A percentile compares a stretch with the other conserved stretches of the same genome.
phyloP scores from a whole-genome alignment of 352 stramenopile species.

The Globisporangium sylvaticum region DNA sequence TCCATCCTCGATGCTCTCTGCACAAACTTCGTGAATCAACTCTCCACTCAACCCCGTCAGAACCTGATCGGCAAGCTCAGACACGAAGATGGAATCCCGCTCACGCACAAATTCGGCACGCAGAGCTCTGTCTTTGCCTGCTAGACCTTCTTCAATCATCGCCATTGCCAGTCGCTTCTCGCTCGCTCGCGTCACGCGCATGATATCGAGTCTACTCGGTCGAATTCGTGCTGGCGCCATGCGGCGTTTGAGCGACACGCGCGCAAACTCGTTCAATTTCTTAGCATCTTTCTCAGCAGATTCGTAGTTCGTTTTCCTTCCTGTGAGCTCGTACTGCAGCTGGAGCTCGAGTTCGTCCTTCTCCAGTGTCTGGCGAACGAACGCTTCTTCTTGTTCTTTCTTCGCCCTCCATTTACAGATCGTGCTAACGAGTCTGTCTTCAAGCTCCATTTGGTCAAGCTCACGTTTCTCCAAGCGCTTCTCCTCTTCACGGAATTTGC shows the following conservation, averaged over 20 bases:
- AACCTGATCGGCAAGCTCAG: conserved; percentile 21
- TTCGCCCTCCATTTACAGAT: conserved; percentile 39
- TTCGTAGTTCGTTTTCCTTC: conserved; percentile 17
- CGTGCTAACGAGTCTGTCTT: conserved; percentile 34
- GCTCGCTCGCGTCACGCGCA: conserved; percentile 43
- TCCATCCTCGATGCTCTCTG: conserved; percentile 22
- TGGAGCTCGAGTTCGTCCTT: conserved; percentile 40
- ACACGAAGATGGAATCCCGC: conserved; percentile 22
- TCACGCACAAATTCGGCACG: conserved; percentile 27
- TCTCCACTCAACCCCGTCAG: conserved; percentile 22
- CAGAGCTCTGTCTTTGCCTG: conserved; percentile 29
- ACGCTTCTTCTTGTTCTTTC: conserved; percentile 34
- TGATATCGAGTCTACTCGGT: conserved; percentile 37
- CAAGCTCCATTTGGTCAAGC: conserved; percentile 27
- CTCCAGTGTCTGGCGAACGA: conserved; percentile 27
- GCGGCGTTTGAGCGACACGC: conserved; percentile 30
- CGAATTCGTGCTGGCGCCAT: conserved; percentile 5
- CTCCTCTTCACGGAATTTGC: conserved; percentile 24
- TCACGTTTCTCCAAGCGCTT: conserved; percentile 22
- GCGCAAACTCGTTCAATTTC: conserved; percentile 23
- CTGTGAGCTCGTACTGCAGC: conserved; percentile 45
- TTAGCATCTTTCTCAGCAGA: conserved; percentile 33
- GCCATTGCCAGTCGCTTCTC: conserved; percentile 70
- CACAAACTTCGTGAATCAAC: conserved; percentile 24
- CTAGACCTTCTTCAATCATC: conserved; percentile 39